Evolutionary conservation across 768 basidiomycete genomes (phyloP).

Genomic region (Polyporus arcularius): DNA sequence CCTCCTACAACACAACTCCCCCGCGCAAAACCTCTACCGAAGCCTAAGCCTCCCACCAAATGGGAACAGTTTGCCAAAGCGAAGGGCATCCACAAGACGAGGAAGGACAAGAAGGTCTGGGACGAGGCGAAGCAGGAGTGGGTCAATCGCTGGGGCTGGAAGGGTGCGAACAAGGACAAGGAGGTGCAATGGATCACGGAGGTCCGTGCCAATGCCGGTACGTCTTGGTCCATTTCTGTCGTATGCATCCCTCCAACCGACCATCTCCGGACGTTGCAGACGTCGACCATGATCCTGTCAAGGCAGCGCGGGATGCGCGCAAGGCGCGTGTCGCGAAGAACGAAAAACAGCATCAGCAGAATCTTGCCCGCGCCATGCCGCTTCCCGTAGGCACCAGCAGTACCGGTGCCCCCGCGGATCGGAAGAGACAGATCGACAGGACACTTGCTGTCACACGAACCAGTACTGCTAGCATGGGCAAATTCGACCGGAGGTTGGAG

Average conservation of each 20-base stretch:
- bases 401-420: constrained; percentile 31
- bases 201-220: constrained; percentile 85
- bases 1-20: constrained; percentile 77
- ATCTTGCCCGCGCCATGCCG: constrained; percentile 58
- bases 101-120: constrained; percentile 81
- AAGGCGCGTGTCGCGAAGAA: constrained; percentile 87
- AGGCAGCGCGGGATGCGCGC: constrained; percentile 73
- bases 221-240: constrained; percentile 28
- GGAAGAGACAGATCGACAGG: constrained; percentile 75
- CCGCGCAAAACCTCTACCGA: constrained; percentile 89
- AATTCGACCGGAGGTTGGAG: constrained; percentile 86
- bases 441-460: constrained; percentile 73
- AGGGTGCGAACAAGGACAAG: constrained; percentile 83
- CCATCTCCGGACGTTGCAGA: constrained; percentile 44
- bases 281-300: constrained; percentile 77
- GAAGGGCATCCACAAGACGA: constrained; percentile 87
- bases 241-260: not conserved
- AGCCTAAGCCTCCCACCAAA: constrained; percentile 90
- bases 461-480: constrained; percentile 95
- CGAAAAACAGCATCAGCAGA: constrained; percentile 70
- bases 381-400: constrained; percentile 27
- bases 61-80: constrained; percentile 96
- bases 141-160: constrained; percentile 88
- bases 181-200: constrained; percentile 93
- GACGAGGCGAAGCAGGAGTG: constrained; percentile 95